These are phyloP conservation scores for Auxenochlorella pyrenoidosa DNA, from an alignment of 139 green algal genomes.

Conservation along the genomic window DNA sequence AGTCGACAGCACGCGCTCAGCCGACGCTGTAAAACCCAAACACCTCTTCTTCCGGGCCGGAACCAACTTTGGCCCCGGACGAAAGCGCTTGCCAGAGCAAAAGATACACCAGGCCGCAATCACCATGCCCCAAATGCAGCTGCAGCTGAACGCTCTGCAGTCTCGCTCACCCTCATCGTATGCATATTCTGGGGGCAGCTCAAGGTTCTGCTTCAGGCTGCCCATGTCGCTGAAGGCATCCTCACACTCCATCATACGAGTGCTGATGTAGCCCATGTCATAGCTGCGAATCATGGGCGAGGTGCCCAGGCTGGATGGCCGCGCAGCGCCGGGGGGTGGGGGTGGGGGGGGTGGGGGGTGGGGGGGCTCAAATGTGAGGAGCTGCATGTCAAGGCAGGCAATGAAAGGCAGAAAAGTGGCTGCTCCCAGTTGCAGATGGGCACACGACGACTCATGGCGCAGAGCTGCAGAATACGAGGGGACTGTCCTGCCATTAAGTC, in stretches of 20 bases:
- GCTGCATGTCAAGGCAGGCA: background rate
- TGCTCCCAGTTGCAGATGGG: background rate
- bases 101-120: no score
- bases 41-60: no score
- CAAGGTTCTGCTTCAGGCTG: conserved; percentile 67
- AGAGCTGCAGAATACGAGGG: background rate
- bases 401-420: background rate
- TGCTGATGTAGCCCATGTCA: conserved; percentile 85
- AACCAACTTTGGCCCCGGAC: no score
- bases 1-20: no score
- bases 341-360: no score
- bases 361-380: no score
- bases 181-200: conserved; percentile 59
- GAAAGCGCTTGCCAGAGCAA: no score
- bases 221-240: conserved; percentile 61
- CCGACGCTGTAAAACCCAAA: no score
- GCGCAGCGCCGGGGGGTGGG: no score
- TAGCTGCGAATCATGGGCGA: conserved; percentile 72
- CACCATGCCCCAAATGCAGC: no score
- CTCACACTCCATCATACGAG: conserved; percentile 64
- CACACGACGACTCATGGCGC: background rate
- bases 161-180: conserved; percentile 40
- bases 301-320: conserved; percentile 45
- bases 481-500: background rate
- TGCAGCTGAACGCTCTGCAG: no score